Evolutionary conservation across 345 rosid species (phyloP).

Genomic region (Draba incana): DNA sequence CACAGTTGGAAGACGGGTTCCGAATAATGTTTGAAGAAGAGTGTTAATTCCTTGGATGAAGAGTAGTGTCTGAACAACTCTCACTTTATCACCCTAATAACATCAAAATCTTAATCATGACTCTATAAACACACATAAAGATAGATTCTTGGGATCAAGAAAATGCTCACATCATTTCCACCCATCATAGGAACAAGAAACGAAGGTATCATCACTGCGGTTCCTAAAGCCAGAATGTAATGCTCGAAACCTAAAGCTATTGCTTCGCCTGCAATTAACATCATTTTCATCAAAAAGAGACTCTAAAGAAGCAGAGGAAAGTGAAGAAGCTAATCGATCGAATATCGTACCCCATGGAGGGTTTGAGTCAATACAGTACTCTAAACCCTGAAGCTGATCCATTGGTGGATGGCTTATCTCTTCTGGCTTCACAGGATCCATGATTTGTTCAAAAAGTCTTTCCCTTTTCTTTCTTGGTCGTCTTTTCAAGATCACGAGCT

Average conservation of each 20-base stretch:
- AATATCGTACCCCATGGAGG: conserved; percentile 87
- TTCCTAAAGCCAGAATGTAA: conserved; percentile 92
- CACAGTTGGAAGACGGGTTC: conserved; percentile 91
- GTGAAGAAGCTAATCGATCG: not conserved
- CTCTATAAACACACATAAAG: not conserved
- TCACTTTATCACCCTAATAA: conserved; percentile 87
- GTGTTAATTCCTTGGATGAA: conserved; percentile 94
- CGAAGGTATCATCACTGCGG: conserved; percentile 99
- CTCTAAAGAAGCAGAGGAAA: not conserved
- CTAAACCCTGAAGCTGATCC: conserved; percentile 99
- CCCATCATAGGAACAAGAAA: conserved; percentile 98
- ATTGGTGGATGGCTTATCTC: conserved; percentile 87
- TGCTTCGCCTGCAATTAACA: conserved; percentile 73
- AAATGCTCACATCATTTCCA: conserved; percentile 71
- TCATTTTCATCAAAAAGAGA: conserved; percentile 20
- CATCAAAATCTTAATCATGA: conserved; percentile 23
- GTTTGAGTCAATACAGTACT: conserved; percentile 98
- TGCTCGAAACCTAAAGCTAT: conserved; percentile 95
- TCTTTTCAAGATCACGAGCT: not conserved
- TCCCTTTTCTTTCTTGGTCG: conserved; percentile 2
- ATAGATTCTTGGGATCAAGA: not conserved
- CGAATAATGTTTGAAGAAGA: conserved; percentile 88
- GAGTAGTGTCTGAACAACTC: conserved; percentile 89
- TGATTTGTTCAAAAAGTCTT: conserved; percentile 30
- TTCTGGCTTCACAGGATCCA: conserved; percentile 89